A percentile compares a stretch with the other conserved stretches of the same genome.
phyloP scores from a whole-genome alignment of 2,329 filamentous ascomycete genomes.

The Alternaria incomplexa region DNA sequence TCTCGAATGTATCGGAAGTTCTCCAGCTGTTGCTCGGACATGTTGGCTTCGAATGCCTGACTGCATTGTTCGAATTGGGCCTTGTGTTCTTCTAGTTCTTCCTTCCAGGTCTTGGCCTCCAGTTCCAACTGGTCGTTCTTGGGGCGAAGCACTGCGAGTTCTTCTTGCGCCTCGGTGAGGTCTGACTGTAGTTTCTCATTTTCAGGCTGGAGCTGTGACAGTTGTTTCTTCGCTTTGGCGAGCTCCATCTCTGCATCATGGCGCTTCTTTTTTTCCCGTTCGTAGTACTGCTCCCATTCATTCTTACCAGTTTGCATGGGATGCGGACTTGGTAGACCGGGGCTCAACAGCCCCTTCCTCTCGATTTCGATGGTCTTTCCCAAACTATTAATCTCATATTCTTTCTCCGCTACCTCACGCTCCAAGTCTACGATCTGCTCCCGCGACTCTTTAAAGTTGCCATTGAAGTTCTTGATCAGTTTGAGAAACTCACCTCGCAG shows the following conservation, averaged over 20 bases:
- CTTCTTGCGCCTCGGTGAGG: neutral
- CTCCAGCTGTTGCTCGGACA: slow-evolving; percentile 1
- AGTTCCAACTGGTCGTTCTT: neutral
- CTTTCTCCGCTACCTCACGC: neutral
- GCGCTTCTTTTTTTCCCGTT: neutral
- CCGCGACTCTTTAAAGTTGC: neutral
- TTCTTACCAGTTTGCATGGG: neutral
- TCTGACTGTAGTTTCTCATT: neutral
- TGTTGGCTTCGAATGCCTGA: neutral
- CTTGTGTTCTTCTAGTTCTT: slow-evolving; percentile 2
- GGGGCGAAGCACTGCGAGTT: neutral
- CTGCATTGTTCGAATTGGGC: neutral
- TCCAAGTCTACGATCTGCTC: neutral
- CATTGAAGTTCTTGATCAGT: neutral
- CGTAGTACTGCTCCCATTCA: neutral
- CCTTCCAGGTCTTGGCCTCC: neutral
- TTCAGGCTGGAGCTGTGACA: neutral
- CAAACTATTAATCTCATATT: neutral
- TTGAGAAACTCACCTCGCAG: neutral
- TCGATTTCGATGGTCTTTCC: neutral
- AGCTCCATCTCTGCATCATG: neutral
- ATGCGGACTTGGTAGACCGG: neutral
- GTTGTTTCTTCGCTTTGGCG: neutral
- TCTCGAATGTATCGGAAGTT: slow-evolving; percentile 10
- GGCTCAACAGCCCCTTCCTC: neutral